Evolutionary conservation across 2,329 filamentous ascomycete genomes (phyloP).

Genomic region (Passalora sequoiae): DNA sequence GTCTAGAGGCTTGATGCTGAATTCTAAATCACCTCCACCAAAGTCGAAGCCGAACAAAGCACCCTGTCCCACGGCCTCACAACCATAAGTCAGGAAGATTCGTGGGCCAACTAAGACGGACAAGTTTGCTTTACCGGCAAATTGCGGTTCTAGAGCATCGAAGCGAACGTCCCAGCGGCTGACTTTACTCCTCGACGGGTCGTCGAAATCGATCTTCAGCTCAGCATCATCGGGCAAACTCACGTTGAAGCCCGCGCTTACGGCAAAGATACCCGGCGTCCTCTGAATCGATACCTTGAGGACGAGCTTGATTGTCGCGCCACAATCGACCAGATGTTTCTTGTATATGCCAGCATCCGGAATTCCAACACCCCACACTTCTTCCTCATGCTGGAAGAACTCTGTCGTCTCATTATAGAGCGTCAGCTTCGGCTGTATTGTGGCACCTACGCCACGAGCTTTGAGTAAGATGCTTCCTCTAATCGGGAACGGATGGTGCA

Average conservation of each 20-base stretch:
- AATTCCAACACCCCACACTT: neutral
- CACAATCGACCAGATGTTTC: neutral
- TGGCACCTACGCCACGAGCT: neutral
- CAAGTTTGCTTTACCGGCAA: neutral
- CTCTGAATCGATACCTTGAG: neutral
- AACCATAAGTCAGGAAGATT: neutral
- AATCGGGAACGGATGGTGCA: too few species aligned
- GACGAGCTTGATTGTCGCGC: neutral
- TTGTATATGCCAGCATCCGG: neutral
- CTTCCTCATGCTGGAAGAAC: neutral
- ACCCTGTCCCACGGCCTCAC: neutral
- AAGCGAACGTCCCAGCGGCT: neutral
- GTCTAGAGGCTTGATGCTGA: neutral
- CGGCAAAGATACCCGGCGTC: neutral
- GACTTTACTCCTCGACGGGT: neutral
- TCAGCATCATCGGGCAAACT: neutral
- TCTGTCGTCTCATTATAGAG: neutral
- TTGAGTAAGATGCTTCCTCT: neutral
- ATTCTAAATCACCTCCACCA: neutral
- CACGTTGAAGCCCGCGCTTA: neutral
- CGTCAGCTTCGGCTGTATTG: neutral
- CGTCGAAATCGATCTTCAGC: constrained; percentile 1
- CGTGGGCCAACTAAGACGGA: neutral
- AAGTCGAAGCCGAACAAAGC: neutral
- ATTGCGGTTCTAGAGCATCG: neutral